Base-by-base conservation (phyloP, 306 rosid genomes). In the Urtica urens region DNA sequence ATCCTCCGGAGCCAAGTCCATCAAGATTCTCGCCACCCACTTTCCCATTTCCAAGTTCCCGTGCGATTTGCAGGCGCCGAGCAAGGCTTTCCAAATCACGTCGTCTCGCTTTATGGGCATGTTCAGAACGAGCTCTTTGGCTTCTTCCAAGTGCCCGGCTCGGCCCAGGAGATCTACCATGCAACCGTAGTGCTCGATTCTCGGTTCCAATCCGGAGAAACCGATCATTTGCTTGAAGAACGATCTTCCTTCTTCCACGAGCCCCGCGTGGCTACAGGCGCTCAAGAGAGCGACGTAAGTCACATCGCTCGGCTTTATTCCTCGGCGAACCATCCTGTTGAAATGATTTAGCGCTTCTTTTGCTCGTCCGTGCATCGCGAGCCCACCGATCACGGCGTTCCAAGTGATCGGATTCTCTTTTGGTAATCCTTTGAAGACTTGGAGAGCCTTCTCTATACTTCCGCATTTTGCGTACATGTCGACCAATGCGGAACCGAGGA, bases 61-160 rank as follows among this genome's bases (percentile, higher is more conserved):
- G 55, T 78, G 79, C 68, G 67, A 42, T 72, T 73, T 80, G 63
- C 93, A 80, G 51, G 94, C 81, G 63, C 87, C 78, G 21, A 87
- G 86, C 71, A 87, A 62, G 22, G 94, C 81, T 74, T 83, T 83
- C 94, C 96, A 83, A 51, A 78, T 73, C 25, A 78, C 93, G 62
- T 87, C 87, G 55, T 83, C 85, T 4, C 76, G 49, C 65, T 42
- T 58, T 29, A 83, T 54, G 35, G 87, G 78, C 83, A 87, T 76
- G 59, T 67, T 76, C 46, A 46, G 14, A 52, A 80, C 67, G 46
- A 80, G 77, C 58, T 73, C 65, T 57, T 87, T 74, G 4, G 94
- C 86, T 63, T 87, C 96, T 76, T 83, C 66, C 11, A 87, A 64
- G 66, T 53, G 46, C 14, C 83, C 81, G 0, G 88, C 88, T 18